These are phyloP conservation scores for Kwoniella mangroviensis DNA, from an alignment of 768 basidiomycete species.

Conservation along the genomic window DNA sequence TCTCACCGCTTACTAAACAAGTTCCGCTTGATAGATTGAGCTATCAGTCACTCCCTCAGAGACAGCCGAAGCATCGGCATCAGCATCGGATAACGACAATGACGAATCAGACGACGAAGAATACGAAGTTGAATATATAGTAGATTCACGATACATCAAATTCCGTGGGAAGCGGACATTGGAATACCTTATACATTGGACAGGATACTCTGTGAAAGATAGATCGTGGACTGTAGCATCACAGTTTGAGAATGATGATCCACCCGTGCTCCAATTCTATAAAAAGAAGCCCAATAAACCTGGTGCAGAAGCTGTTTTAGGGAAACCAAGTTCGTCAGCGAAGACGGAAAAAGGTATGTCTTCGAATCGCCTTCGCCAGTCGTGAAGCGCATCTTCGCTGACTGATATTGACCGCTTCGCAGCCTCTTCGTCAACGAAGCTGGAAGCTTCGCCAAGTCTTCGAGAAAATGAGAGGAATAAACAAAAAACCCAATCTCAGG, in stretches of 20 bases:
- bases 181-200: slow-evolving; percentile 46
- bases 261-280: slow-evolving; percentile 40
- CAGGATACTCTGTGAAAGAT: slow-evolving; percentile 37
- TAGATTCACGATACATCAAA: slow-evolving; percentile 38
- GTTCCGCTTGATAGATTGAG: slow-evolving; percentile 4
- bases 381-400: neutral
- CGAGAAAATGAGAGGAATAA: slow-evolving; percentile 4
- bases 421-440: slow-evolving; percentile 3
- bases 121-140: slow-evolving; percentile 47
- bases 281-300: slow-evolving; percentile 36
- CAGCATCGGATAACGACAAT: slow-evolving; percentile 21
- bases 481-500: neutral
- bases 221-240: slow-evolving; percentile 40
- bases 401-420: neutral
- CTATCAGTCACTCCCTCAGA: slow-evolving; percentile 13
- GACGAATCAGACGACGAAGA: slow-evolving; percentile 40
- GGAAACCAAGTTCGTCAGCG: neutral
- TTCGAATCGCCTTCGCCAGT: neutral
- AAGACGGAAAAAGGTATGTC: slow-evolving; percentile 3
- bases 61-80: slow-evolving; percentile 6
- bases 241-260: slow-evolving; percentile 49
- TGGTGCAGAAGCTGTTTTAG: slow-evolving; percentile 7
- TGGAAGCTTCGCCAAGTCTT: neutral
- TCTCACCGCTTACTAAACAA: neutral
- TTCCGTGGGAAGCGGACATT: slow-evolving; percentile 24